A percentile compares a stretch with the other conserved stretches of the same genome.
phyloP scores from a whole-genome alignment of 495 filamentous ascomycete species.

The Penicillium riverlandense region DNA sequence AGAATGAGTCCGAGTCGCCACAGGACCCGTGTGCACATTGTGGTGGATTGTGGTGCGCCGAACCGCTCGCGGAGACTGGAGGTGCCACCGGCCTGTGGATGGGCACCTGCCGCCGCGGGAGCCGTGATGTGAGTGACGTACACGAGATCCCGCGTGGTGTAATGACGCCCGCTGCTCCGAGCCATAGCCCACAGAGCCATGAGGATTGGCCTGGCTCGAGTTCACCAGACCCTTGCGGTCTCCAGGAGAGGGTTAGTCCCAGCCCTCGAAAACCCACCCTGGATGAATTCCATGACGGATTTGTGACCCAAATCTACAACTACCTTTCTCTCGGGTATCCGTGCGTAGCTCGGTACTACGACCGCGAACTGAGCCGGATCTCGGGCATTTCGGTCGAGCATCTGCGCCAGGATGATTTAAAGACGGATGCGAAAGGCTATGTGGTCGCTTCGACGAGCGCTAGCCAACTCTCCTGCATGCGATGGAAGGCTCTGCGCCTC shows the following conservation, averaged over 20 bases:
- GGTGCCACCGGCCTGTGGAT: slow-evolving; percentile 58
- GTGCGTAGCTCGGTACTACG: slow-evolving; percentile 70
- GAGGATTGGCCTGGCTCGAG: neutral
- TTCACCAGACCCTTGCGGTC: neutral
- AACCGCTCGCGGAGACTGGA: slow-evolving; percentile 10
- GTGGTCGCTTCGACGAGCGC: slow-evolving; percentile 44
- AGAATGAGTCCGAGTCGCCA: neutral
- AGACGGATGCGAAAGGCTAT: slow-evolving; percentile 57
- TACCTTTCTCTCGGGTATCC: slow-evolving; percentile 91
- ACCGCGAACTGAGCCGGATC: slow-evolving; percentile 74
- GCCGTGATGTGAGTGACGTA: slow-evolving; percentile 1
- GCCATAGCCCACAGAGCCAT: slow-evolving; percentile 1
- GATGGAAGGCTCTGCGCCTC: slow-evolving; percentile 73
- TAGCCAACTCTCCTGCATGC: slow-evolving; percentile 41
- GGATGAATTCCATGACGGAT: slow-evolving; percentile 69
- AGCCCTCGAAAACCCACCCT: slow-evolving; percentile 47
- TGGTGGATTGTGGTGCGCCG: slow-evolving; percentile 37
- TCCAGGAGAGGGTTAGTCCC: slow-evolving; percentile 13
- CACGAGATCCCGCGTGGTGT: slow-evolving; percentile 10
- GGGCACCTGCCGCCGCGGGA: slow-evolving; percentile 40
- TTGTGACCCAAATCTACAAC: slow-evolving; percentile 93
- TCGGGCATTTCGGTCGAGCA: slow-evolving; percentile 57
- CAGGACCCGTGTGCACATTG: slow-evolving; percentile 11
- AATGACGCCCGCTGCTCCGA: slow-evolving; percentile 15
- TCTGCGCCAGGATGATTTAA: slow-evolving; percentile 64